phyloP scores from a whole-genome alignment of 495 filamentous ascomycete species.

The Penicilliopsis zonata region DNA sequence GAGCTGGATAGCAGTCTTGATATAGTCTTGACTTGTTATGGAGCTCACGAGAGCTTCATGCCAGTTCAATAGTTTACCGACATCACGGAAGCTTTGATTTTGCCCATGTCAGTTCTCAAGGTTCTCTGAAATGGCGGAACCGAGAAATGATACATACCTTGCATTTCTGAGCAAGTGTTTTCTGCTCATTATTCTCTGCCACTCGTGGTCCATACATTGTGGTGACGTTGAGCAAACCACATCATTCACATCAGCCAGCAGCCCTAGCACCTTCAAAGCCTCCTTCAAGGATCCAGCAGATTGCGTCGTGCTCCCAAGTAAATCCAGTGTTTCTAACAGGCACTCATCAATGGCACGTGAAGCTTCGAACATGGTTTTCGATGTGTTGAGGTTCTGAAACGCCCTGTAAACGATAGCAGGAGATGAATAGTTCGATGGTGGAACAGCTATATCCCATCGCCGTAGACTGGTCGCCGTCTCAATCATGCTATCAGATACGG shows the following conservation, averaged over 20 bases:
- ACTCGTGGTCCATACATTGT: slow-evolving; percentile 47
- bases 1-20: slow-evolving; percentile 47
- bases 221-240: slow-evolving; percentile 46
- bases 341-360: slow-evolving; percentile 45
- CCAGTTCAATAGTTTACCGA: slow-evolving; percentile 68
- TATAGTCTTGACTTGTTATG: slow-evolving; percentile 50
- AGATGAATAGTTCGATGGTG: slow-evolving; percentile 44
- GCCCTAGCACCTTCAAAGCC: slow-evolving; percentile 59
- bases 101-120: slow-evolving; percentile 4
- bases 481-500: slow-evolving; percentile 57
- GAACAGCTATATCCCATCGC: slow-evolving; percentile 83
- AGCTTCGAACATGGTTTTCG: slow-evolving; percentile 39
- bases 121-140: slow-evolving; percentile 8
- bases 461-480: slow-evolving; percentile 76
- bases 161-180: slow-evolving; percentile 68
- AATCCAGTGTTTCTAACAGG: slow-evolving; percentile 49
- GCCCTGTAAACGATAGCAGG: slow-evolving; percentile 63
- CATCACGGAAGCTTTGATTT: slow-evolving; percentile 57
- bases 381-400: slow-evolving; percentile 68
- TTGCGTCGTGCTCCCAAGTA: slow-evolving; percentile 40
- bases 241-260: slow-evolving; percentile 73
- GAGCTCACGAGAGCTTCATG: slow-evolving; percentile 73
- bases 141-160: slow-evolving; percentile 37
- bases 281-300: slow-evolving; percentile 49
- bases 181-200: slow-evolving; percentile 50